phyloP scores from a whole-genome alignment of 352 stramenopile genomes.

The Phytophthora sansomeana region DNA sequence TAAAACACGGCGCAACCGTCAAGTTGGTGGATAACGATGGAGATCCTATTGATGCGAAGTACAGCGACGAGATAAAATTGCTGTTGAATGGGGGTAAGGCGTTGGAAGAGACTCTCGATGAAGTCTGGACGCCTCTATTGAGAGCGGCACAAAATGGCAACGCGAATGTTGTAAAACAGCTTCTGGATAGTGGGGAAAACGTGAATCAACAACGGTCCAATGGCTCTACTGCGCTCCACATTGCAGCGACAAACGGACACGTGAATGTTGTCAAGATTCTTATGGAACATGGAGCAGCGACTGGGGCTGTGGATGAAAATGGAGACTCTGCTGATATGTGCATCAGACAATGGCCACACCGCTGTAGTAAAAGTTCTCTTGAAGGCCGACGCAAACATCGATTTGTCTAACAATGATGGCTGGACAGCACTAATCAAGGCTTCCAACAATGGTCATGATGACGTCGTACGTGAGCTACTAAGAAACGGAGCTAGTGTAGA shows the following conservation, averaged over 20 bases:
- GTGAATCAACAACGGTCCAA: too few relatives aligned
- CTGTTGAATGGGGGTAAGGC: too few relatives aligned
- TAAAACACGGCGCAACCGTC: slow-evolving; percentile 13
- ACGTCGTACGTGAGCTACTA: neutral
- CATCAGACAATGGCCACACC: neutral
- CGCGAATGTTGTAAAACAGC: too few relatives aligned
- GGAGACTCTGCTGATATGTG: neutral
- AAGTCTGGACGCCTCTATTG: too few relatives aligned
- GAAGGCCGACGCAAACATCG: neutral
- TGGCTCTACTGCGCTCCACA: too few relatives aligned
- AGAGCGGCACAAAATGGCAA: too few relatives aligned
- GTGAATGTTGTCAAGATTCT: neutral
- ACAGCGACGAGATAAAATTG: too few relatives aligned
- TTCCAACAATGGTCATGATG: neutral
- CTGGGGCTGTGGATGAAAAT: neutral
- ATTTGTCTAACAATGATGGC: neutral
- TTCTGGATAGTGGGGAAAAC: too few relatives aligned
- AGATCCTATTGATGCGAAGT: too few relatives aligned
- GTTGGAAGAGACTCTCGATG: too few relatives aligned
- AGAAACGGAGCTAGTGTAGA: neutral
- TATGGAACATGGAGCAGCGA: neutral
- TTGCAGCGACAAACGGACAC: slow-evolving; percentile 2
- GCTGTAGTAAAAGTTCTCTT: neutral
- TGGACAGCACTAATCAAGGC: neutral
- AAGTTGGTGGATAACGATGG: too few relatives aligned